Percentiles rank a stretch among this genome's conserved stretches.
Evolutionary conservation across 2,329 filamentous ascomycete species (phyloP).

Genomic region (Chaetothyriales sp.): DNA sequence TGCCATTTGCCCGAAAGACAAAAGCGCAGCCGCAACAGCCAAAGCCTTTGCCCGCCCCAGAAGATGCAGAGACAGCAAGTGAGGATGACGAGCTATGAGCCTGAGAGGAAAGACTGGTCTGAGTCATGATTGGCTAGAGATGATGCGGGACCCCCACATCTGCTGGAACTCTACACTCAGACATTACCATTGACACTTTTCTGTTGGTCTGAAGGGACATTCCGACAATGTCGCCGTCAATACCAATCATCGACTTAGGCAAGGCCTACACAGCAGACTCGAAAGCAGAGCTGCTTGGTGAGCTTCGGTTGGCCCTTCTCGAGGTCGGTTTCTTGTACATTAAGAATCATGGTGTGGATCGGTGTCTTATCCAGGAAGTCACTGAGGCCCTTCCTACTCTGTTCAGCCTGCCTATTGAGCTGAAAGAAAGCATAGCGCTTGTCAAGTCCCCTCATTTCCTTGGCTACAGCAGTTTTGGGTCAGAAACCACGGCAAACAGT

Average conservation of each 20-base stretch:
- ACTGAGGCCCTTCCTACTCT: conserved; percentile 11
- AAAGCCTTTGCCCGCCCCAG: neutral
- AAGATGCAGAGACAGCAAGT: conserved; percentile 14
- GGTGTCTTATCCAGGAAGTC: conserved; percentile 9
- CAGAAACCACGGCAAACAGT: conserved; percentile 40
- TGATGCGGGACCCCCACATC: neutral
- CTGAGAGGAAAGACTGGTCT: neutral
- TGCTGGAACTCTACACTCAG: neutral
- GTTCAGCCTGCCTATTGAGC: conserved; percentile 12
- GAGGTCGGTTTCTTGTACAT: conserved; percentile 20
- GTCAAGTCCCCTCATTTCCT: conserved; percentile 45
- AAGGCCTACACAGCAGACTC: conserved; percentile 14
- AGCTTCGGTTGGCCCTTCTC: conserved; percentile 13
- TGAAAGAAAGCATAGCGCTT: conserved; percentile 16
- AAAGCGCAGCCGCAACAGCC: neutral
- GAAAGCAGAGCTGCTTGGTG: conserved; percentile 4
- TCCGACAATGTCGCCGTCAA: conserved; percentile 4
- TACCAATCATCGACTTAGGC: conserved; percentile 22
- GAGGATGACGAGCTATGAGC: conserved; percentile 17
- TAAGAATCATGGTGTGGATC: conserved; percentile 15
- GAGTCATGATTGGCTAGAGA: neutral
- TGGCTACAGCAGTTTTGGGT: conserved; percentile 41
- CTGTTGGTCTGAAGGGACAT: neutral
- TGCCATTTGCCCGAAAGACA: conserved; percentile 8
- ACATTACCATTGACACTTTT: neutral